Evolutionary conservation across 805 yeast species (phyloP).

Genomic region (Candida morakotiae): DNA sequence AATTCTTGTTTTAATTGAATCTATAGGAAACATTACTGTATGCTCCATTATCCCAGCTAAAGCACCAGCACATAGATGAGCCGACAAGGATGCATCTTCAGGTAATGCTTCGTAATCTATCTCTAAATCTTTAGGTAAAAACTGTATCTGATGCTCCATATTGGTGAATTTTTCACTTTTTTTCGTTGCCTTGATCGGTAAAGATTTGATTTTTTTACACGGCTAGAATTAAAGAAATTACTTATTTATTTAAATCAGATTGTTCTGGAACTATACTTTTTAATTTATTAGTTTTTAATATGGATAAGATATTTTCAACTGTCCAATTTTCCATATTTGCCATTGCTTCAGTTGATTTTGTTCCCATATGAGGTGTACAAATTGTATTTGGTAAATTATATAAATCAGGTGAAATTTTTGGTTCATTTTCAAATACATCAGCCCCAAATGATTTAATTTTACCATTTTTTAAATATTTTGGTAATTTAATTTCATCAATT

Average conservation of each 20-base stretch:
- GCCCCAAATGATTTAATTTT: constrained; percentile 65
- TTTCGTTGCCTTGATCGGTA: constrained; percentile 7
- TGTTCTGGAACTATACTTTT: constrained; percentile 80
- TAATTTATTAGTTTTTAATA: constrained; percentile 63
- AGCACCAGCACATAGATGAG: constrained; percentile 90
- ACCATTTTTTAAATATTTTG: constrained; percentile 54
- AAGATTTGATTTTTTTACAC: constrained; percentile 5
- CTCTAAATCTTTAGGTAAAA: constrained; percentile 39
- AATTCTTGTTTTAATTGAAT: constrained; percentile 94
- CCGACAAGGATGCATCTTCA: constrained; percentile 72
- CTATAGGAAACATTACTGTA: constrained; percentile 93
- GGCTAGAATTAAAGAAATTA: not conserved
- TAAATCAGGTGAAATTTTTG: constrained; percentile 62
- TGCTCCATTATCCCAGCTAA: constrained; percentile 99
- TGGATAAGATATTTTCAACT: constrained; percentile 61
- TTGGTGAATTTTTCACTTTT: constrained; percentile 2
- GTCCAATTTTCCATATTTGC: constrained; percentile 77
- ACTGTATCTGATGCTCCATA: constrained; percentile 21
- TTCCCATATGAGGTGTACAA: constrained; percentile 87
- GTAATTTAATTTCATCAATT: constrained; percentile 60
- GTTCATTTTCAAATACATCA: constrained; percentile 77
- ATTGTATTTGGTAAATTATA: constrained; percentile 63
- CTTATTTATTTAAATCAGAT: constrained; percentile 12
- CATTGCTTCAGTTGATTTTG: constrained; percentile 71
- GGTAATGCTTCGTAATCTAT: constrained; percentile 92